phyloP scores from a whole-genome alignment of 768 basidiomycete genomes.

The Crepidotus variabilis region DNA sequence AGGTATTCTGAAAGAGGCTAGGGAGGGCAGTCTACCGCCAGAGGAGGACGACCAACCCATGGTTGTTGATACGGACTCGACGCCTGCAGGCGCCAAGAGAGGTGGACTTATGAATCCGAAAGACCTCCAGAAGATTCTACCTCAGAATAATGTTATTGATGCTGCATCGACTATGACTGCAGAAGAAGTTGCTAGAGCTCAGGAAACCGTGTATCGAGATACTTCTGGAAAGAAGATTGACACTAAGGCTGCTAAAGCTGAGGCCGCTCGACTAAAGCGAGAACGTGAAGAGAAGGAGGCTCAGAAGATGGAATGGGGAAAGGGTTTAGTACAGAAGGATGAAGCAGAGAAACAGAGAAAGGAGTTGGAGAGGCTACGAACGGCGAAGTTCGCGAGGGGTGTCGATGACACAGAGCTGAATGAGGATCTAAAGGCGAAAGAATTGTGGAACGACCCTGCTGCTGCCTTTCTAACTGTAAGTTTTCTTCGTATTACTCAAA shows the following conservation, averaged over 20 bases:
- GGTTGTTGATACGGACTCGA: conserved; percentile 36
- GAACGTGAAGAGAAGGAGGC: conserved; percentile 85
- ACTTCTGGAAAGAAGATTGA: conserved; percentile 85
- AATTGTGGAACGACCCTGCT: conserved; percentile 97
- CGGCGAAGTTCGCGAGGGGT: conserved; percentile 67
- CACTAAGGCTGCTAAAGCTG: conserved; percentile 78
- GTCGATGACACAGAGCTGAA: conserved; percentile 87
- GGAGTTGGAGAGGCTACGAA: conserved; percentile 67
- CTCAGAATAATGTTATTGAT: conserved; percentile 31
- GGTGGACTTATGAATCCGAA: conserved; percentile 80
- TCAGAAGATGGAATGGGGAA: conserved; percentile 96
- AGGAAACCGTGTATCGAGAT: conserved; percentile 95
- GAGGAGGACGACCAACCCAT: conserved; percentile 74
- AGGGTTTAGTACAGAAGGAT: conserved; percentile 87
- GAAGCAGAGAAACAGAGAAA: conserved; percentile 63
- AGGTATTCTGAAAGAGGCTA: conserved; percentile 27
- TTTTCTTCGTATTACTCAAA: not conserved
- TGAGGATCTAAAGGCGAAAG: conserved; percentile 73
- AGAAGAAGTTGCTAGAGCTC: conserved; percentile 58
- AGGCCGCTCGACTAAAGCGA: conserved; percentile 76
- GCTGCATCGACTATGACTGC: conserved; percentile 35
- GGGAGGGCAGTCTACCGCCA: conserved; percentile 49
- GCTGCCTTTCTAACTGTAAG: conserved; percentile 87
- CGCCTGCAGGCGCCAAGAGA: conserved; percentile 33
- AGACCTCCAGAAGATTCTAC: conserved; percentile 64